Evolutionary conservation across 495 filamentous ascomycete species (phyloP).

Genomic region (Podospora pseudocomata): DNA sequence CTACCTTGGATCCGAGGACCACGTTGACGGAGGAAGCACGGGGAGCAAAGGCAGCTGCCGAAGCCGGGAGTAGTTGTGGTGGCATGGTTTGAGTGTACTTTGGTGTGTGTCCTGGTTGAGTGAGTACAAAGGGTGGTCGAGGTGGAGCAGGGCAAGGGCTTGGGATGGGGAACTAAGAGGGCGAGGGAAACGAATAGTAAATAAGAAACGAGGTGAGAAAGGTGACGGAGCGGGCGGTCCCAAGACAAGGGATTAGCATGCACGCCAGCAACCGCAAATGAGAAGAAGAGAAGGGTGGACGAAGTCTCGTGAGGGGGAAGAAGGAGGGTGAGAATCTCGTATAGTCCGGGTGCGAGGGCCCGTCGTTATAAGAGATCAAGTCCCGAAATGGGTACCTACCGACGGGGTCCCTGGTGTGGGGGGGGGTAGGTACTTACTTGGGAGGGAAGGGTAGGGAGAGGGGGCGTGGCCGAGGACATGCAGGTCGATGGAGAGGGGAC

Average conservation of each 20-base stretch:
- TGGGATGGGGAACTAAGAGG: slow-evolving; percentile 38
- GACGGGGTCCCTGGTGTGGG: not conserved
- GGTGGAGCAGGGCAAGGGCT: slow-evolving; percentile 31
- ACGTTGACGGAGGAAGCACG: slow-evolving; percentile 88
- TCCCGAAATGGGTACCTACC: slow-evolving; percentile 17
- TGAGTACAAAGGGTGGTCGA: slow-evolving; percentile 19
- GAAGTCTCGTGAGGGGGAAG: slow-evolving; percentile 46
- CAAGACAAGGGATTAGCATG: slow-evolving; percentile 56
- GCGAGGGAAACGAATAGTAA: slow-evolving; percentile 53
- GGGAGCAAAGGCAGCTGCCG: slow-evolving; percentile 94
- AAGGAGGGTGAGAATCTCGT: slow-evolving; percentile 49
- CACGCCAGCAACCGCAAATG: slow-evolving; percentile 51
- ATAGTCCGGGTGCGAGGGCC: slow-evolving; percentile 37
- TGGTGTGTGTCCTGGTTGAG: slow-evolving; percentile 24
- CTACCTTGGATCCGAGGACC: slow-evolving; percentile 88
- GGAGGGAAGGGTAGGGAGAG: not conserved
- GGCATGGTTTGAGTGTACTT: slow-evolving; percentile 63
- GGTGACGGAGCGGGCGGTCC: slow-evolving; percentile 54
- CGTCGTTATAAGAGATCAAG: slow-evolving; percentile 39
- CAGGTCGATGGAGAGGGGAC: not conserved
- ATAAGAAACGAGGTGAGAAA: slow-evolving; percentile 48
- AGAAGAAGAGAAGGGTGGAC: slow-evolving; percentile 49
- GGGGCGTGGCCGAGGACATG: not conserved
- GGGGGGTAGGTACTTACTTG: not conserved
- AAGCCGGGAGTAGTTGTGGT: slow-evolving; percentile 85